Evolutionary conservation across 2,329 filamentous ascomycete genomes (phyloP).

Genomic region (Niveomyces coronatus): DNA sequence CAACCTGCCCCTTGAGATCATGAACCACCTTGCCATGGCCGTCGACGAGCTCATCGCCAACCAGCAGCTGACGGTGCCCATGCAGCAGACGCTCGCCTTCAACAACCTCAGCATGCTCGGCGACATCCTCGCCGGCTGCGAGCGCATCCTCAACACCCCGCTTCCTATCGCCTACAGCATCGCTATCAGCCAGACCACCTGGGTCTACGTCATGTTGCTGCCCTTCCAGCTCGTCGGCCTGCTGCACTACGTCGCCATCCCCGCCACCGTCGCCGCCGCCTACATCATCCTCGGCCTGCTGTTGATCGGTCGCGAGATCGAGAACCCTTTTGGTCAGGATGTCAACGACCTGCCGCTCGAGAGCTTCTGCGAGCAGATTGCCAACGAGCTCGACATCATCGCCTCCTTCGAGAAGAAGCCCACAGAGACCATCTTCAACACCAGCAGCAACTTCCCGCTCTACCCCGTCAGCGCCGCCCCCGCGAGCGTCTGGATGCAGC

Average conservation of each 20-base stretch:
- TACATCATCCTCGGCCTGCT: constrained; percentile 76
- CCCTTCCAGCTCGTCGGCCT: constrained; percentile 65
- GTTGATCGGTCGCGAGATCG: constrained; percentile 68
- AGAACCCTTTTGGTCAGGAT: constrained; percentile 76
- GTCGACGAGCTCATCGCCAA: constrained; percentile 50
- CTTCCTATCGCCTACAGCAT: constrained; percentile 77
- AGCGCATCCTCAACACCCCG: constrained; percentile 73
- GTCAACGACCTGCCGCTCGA: constrained; percentile 76
- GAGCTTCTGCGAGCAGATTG: constrained; percentile 64
- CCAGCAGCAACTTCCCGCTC: constrained; percentile 38
- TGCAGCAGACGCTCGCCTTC: constrained; percentile 51
- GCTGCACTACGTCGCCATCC: constrained; percentile 67
- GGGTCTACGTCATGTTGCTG: constrained; percentile 70
- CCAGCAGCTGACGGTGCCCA: constrained; percentile 43
- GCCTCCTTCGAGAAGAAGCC: constrained; percentile 37
- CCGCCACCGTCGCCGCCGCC: constrained; percentile 58
- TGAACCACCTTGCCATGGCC: constrained; percentile 60
- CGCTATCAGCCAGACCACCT: constrained; percentile 76
- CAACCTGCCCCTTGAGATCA: constrained; percentile 74
- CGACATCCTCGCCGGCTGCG: constrained; percentile 61
- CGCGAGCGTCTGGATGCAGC: constrained; percentile 27
- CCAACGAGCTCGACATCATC: constrained; percentile 64
- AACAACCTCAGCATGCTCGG: constrained; percentile 54
- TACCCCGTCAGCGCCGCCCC: constrained; percentile 41
- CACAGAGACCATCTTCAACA: constrained; percentile 23